Base-by-base conservation (phyloP, 148 eudicot genomes). In the Fagopyrum homotropicum region DNA sequence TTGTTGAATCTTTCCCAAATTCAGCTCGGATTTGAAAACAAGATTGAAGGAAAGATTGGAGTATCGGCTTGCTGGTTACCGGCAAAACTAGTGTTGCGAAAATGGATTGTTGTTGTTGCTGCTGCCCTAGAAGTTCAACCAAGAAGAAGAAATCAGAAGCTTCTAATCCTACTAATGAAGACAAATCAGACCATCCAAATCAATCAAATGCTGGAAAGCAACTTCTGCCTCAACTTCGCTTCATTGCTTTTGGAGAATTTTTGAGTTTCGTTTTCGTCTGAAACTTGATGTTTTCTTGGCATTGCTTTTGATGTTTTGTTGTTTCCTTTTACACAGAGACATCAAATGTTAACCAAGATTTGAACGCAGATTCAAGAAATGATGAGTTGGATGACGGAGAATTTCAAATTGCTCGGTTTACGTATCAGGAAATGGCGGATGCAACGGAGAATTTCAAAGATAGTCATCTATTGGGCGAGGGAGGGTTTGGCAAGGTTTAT, bases 361-460 rank as follows among this genome's bases (percentile, higher is more conserved):
- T 22, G 56, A 72, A 61, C 55, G 69, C 43, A 68, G 7, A 17
- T 46, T 9, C 43, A 9, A 15, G 1, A 17, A 52, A 35, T 8
- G 75, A 73, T 30, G 61, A 73, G 45, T 30, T 35, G 70, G 70
- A 59, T 22, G 26, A 22, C 26, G 64, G 40, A 61, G 26, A 22
- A 22, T 22, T 22, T 22, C 26, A 22, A 22, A 22, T 22, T 22
- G 26, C 26, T 22, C 26, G 78, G 2, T 81, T 81, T 72, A 59
- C 84, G 35, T 81, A 74, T 64, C 84, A 66, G 11, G 76, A 81
- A 56, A 45, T 81, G 48, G 81, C 77, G 8, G 73, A 75, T 78
- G 84, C 76, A 29, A 81, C 84, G 12, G 26, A 22, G 26, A 22
- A 22, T 22, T 22, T 22, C 26, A 22, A 22, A 22, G 26, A 22